Conservation (phyloP, 805 yeast species). For the Wickerhamiella occidentalis region DNA sequence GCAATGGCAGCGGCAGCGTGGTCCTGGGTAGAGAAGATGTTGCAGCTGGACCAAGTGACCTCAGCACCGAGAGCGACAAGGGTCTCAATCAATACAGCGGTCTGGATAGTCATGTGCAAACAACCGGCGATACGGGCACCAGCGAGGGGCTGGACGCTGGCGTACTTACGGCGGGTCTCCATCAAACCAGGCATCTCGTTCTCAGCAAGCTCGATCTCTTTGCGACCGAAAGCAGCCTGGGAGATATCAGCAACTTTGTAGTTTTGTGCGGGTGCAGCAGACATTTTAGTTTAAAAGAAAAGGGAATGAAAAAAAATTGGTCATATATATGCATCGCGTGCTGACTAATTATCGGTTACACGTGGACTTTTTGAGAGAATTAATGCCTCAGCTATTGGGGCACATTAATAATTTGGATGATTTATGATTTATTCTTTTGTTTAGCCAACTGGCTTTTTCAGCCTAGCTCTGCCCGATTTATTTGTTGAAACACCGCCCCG, state of each 20-base stretch:
- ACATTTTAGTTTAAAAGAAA: conserved; percentile 29
- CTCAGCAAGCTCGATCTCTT: conserved; percentile 97
- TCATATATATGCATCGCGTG: background rate
- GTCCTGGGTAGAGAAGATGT: conserved; percentile 98
- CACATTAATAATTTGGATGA: too few relatives aligned
- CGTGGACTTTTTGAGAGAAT: background rate
- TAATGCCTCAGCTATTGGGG: background rate
- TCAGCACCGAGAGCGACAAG: conserved; percentile 96
- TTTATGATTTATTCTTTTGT: too few relatives aligned
- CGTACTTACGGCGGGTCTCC: conserved; percentile 92
- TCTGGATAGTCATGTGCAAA: conserved; percentile 98
- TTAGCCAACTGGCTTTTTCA: too few relatives aligned
- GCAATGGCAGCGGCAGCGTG: conserved; percentile 99
- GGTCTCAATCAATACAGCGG: conserved; percentile 97
- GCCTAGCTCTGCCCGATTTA: too few relatives aligned
- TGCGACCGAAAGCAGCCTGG: conserved; percentile 98
- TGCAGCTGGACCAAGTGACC: conserved; percentile 98
- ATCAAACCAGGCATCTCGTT: conserved; percentile 99
- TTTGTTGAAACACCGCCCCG: too few relatives aligned
- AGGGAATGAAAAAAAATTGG: conserved; percentile 6
- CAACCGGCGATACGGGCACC: conserved; percentile 99
- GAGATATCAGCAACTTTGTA: conserved; percentile 97
- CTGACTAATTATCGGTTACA: background rate
- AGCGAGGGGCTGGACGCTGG: conserved; percentile 82
- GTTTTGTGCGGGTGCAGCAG: conserved; percentile 50